Evolutionary conservation across 495 filamentous ascomycete species (phyloP).

Genomic region (Lepraria neglecta): DNA sequence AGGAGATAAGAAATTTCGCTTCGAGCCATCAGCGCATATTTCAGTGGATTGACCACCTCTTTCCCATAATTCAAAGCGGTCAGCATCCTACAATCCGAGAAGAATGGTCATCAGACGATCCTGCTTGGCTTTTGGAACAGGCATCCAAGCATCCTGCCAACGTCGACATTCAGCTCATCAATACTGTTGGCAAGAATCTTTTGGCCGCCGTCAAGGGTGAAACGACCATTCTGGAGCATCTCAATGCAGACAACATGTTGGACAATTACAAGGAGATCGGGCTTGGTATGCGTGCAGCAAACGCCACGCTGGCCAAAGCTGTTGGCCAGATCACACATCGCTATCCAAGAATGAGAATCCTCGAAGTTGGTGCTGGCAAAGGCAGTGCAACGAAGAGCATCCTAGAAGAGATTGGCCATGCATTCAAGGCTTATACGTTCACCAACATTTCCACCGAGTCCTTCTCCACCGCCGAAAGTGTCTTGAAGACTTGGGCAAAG

Average conservation of each 20-base stretch:
- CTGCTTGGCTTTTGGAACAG: too few relatives aligned
- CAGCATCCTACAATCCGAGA: too few relatives aligned
- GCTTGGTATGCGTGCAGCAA: background rate
- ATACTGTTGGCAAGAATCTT: background rate
- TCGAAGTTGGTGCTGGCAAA: slow-evolving; percentile 39
- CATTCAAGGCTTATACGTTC: slow-evolving; percentile 36
- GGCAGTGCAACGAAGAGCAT: slow-evolving; percentile 34
- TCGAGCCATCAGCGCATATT: too few relatives aligned
- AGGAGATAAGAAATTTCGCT: too few relatives aligned
- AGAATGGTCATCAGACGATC: too few relatives aligned
- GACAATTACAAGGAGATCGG: background rate
- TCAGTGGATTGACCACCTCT: too few relatives aligned
- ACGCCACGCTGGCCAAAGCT: background rate
- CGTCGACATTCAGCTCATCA: background rate
- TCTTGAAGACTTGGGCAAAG: slow-evolving; percentile 28
- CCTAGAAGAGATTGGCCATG: slow-evolving; percentile 24
- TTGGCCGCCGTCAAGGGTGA: background rate
- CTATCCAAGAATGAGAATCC: slow-evolving; percentile 25
- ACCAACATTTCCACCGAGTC: slow-evolving; percentile 50
- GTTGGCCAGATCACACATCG: background rate
- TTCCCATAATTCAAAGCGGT: too few relatives aligned
- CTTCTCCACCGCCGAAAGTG: slow-evolving; percentile 36
- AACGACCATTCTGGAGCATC: background rate
- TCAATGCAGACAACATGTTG: background rate
- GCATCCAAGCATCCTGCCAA: too few relatives aligned